Evolutionary conservation across 2,329 filamentous ascomycete genomes (phyloP).

Genomic region (Penicillium decumbens): DNA sequence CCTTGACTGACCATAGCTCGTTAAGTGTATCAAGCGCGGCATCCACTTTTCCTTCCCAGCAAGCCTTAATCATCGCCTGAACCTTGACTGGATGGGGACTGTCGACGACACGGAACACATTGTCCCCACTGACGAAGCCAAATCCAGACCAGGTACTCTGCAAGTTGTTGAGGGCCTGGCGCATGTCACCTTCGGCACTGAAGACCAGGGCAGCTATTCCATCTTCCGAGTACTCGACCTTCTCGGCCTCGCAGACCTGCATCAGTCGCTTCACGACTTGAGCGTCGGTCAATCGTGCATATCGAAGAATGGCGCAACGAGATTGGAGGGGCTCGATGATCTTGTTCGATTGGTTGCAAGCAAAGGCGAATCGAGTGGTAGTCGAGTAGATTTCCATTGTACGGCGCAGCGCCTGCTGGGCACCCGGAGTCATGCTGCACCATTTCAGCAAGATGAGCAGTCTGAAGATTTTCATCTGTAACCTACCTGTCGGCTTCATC

Average conservation of each 20-base stretch:
- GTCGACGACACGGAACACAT: constrained; percentile 96
- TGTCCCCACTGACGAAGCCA: constrained; percentile 94
- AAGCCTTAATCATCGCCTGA: constrained; percentile 96
- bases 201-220: constrained; percentile 95
- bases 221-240: constrained; percentile 86
- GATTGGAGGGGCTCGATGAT: constrained; percentile 99
- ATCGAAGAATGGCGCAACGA: constrained; percentile 90
- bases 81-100: constrained; percentile 97
- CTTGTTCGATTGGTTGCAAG: constrained; percentile 98
- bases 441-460: background rate
- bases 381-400: constrained; percentile 99
- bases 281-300: constrained; percentile 83
- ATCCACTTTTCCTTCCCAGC: constrained; percentile 87
- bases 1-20: constrained; percentile 66
- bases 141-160: constrained; percentile 92
- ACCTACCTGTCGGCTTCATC: constrained; percentile 83
- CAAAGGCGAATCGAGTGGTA: constrained; percentile 94
- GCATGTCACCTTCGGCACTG: constrained; percentile 96
- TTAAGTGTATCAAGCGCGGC: constrained; percentile 78
- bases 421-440: constrained; percentile 81
- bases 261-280: constrained; percentile 86
- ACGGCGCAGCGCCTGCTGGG: constrained; percentile 86
- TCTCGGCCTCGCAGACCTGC: constrained; percentile 89
- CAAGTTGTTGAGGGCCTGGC: constrained; percentile 97
- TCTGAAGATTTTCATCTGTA: background rate